These are phyloP conservation scores for Simplicillium aogashimaense DNA, from an alignment of 2,329 filamentous ascomycete species.

Conservation along the genomic window DNA sequence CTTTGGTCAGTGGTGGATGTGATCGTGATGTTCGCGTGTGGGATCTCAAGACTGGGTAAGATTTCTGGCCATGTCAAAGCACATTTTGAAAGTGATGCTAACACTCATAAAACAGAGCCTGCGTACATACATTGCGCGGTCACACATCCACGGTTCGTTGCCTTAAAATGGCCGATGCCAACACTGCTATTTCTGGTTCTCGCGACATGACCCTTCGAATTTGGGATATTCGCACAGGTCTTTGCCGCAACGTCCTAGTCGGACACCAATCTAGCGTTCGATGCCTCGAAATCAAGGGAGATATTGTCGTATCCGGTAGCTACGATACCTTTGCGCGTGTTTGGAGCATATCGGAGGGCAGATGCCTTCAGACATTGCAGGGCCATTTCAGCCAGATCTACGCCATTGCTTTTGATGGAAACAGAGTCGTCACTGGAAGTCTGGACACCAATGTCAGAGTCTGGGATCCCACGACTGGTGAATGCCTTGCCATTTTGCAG, in stretches of 20 bases:
- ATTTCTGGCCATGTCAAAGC: slow-evolving; percentile 3
- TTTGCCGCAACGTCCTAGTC: slow-evolving; percentile 84
- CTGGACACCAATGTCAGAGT: slow-evolving; percentile 94
- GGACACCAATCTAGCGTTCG: slow-evolving; percentile 93
- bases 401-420: slow-evolving; percentile 93
- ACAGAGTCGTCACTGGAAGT: slow-evolving; percentile 87
- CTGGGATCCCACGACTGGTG: slow-evolving; percentile 82
- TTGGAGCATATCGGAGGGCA: slow-evolving; percentile 94
- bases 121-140: slow-evolving; percentile 75
- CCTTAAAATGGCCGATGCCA: slow-evolving; percentile 91
- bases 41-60: slow-evolving; percentile 88
- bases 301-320: slow-evolving; percentile 94
- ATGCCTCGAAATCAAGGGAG: slow-evolving; percentile 90
- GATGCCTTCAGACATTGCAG: slow-evolving; percentile 79
- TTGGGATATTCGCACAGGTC: slow-evolving; percentile 84
- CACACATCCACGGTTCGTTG: slow-evolving; percentile 96
- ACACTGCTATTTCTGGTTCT: slow-evolving; percentile 92
- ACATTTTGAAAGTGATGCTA: slow-evolving; percentile 8
- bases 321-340: slow-evolving; percentile 96
- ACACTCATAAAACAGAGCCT: slow-evolving; percentile 39
- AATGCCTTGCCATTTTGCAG: slow-evolving; percentile 84
- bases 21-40: slow-evolving; percentile 95
- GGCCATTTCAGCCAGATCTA: slow-evolving; percentile 99
- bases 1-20: slow-evolving; percentile 89
- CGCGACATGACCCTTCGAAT: slow-evolving; percentile 89